These are phyloP conservation scores for Claviceps monticola DNA, from an alignment of 2,329 filamentous ascomycete species.

Conservation along the genomic window DNA sequence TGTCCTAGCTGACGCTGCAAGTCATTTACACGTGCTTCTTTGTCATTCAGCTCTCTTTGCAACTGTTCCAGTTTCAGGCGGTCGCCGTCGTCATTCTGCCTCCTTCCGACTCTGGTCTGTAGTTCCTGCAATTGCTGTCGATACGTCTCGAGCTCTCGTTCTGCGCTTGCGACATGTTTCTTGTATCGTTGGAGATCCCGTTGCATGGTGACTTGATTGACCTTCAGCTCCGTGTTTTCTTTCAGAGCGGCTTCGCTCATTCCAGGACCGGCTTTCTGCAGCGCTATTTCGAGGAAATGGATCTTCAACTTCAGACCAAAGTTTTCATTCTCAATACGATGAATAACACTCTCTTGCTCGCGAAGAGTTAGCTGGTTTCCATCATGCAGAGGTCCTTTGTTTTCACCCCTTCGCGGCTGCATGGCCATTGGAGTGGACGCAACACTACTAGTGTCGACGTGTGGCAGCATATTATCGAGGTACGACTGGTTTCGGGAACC, in stretches of 20 bases:
- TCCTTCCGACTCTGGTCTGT: conserved; percentile 66
- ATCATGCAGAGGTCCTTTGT: conserved; percentile 59
- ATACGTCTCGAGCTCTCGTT: conserved; percentile 76
- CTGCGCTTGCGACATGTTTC: conserved; percentile 69
- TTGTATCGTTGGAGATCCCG: conserved; percentile 75
- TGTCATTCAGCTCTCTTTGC: conserved; percentile 40
- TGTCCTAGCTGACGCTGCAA: conserved; percentile 45
- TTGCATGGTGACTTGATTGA: conserved; percentile 80
- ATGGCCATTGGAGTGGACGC: conserved; percentile 71
- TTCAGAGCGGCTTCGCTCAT: conserved; percentile 80
- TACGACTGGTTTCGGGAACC: conserved; percentile 51
- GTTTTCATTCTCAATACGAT: conserved; percentile 96
- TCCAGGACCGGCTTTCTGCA: conserved; percentile 75
- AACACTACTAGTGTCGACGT: conserved; percentile 63
- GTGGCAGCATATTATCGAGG: conserved; percentile 58
- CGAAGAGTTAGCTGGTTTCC: conserved; percentile 83
- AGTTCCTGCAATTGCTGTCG: conserved; percentile 69
- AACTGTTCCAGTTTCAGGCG: conserved; percentile 46
- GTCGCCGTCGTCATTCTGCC: conserved; percentile 57
- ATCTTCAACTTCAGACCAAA: conserved; percentile 95
- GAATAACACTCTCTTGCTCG: conserved; percentile 90
- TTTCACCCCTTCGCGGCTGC: conserved; percentile 47
- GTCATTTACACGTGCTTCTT: conserved; percentile 45
- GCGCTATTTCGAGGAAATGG: conserved; percentile 83
- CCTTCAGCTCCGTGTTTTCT: conserved; percentile 93